Conservation (phyloP, 139 green algal species). For the Coelastrella sp. region DNA sequence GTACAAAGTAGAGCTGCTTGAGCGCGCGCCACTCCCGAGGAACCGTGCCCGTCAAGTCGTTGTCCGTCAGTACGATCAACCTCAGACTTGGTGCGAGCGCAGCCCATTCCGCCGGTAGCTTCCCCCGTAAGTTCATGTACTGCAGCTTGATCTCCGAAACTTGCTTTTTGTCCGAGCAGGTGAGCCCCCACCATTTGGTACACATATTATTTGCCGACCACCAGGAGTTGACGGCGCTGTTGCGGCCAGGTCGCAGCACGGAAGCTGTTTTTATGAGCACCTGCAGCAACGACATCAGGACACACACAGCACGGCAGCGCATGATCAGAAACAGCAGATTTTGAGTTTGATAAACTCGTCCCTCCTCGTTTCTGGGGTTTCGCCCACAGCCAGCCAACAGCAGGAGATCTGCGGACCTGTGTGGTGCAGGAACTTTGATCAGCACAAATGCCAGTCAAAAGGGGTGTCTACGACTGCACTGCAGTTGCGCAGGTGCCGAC, state of each 20-base stretch:
- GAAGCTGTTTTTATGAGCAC: not conserved
- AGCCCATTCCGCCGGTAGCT: not conserved
- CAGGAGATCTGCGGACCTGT: no score
- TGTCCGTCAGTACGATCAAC: not conserved
- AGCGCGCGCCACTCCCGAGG: not conserved
- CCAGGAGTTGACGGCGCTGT: not conserved
- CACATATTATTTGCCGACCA: not conserved
- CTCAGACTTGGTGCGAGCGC: not conserved
- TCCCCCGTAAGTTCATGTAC: not conserved
- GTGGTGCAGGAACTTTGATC: no score
- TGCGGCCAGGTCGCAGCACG: not conserved
- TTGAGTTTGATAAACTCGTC: not conserved
- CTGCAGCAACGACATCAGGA: not conserved
- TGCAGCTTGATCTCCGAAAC: not conserved
- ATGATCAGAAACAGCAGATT: not conserved
- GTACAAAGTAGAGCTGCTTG: conserved; percentile 21
- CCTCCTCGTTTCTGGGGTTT: no score
- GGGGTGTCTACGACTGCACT: no score
- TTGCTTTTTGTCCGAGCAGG: not conserved
- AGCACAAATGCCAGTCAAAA: no score
- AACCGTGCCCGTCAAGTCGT: not conserved
- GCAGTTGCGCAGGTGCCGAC: no score
- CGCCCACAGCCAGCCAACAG: no score
- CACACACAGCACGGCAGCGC: not conserved
- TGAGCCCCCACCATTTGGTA: not conserved